Evolutionary conservation across 1,284 basidiomycete species (phyloP).

Genomic region (Golubevia sp.): DNA sequence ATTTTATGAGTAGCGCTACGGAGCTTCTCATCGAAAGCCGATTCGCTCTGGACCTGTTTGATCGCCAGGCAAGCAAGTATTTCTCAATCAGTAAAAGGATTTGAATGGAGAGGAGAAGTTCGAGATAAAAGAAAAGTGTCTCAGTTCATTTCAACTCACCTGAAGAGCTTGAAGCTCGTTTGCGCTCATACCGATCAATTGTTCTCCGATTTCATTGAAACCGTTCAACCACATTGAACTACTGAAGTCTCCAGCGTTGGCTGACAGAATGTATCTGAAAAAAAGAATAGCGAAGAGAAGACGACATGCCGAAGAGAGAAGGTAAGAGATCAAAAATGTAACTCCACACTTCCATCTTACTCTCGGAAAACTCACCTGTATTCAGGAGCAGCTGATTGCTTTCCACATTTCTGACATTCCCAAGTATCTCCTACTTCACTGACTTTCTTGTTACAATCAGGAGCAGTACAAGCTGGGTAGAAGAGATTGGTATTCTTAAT

Average conservation of each 20-base stretch:
- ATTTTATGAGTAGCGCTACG: constrained; percentile 72
- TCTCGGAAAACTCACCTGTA: constrained; percentile 77
- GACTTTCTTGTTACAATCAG: constrained; percentile 91
- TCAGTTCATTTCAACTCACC: no score
- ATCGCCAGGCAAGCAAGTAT: background rate
- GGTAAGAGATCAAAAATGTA: background rate
- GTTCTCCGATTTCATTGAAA: constrained; percentile 88
- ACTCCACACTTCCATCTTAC: background rate
- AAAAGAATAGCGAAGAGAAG: background rate
- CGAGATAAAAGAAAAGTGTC: background rate
- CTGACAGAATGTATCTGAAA: constrained; percentile 80
- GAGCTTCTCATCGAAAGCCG: constrained; percentile 70
- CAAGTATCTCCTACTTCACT: constrained; percentile 72
- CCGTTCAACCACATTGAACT: constrained; percentile 90
- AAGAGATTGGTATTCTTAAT: constrained; percentile 83
- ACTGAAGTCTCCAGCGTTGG: constrained; percentile 87
- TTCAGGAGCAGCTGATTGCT: constrained; percentile 73
- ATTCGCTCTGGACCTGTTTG: constrained; percentile 71
- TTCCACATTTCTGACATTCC: constrained; percentile 93
- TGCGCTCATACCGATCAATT: constrained; percentile 75
- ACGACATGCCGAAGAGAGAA: background rate
- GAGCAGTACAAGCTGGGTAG: constrained; percentile 86
- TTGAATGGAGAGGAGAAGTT: background rate
- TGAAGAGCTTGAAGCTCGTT: constrained; percentile 77
- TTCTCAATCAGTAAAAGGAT: background rate